phyloP scores from a whole-genome alignment of 2,329 filamentous ascomycete species.

The Aspergillus ochraceus region DNA sequence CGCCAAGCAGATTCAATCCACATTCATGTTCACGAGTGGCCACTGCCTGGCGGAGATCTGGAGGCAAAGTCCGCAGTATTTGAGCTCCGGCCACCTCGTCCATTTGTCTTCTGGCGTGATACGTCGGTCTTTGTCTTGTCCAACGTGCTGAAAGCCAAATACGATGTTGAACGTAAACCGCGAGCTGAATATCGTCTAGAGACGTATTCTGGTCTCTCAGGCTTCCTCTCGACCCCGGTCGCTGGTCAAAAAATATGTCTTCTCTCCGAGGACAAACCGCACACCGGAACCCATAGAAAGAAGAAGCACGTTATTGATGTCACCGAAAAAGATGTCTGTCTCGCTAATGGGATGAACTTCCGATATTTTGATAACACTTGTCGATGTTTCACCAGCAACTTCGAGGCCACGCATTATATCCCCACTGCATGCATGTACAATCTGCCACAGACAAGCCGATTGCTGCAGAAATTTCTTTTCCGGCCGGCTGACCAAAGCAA shows the following conservation, averaged over 20 bases:
- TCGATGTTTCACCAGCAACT: slow-evolving; percentile 19
- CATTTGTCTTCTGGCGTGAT: slow-evolving; percentile 54
- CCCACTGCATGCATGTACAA: slow-evolving; percentile 40
- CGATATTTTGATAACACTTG: slow-evolving; percentile 26
- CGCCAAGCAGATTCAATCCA: slow-evolving; percentile 37
- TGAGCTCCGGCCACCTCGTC: slow-evolving; percentile 48
- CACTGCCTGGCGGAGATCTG: slow-evolving; percentile 41
- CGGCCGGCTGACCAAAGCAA: slow-evolving; percentile 26
- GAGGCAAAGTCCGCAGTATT: slow-evolving; percentile 52
- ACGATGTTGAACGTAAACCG: slow-evolving; percentile 5
- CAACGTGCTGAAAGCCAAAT: slow-evolving; percentile 35
- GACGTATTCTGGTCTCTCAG: slow-evolving; percentile 17
- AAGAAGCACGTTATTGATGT: slow-evolving; percentile 17
- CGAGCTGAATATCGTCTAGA: slow-evolving; percentile 10
- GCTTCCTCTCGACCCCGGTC: slow-evolving; percentile 4
- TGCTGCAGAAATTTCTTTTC: slow-evolving; percentile 44
- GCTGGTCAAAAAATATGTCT: slow-evolving; percentile 28
- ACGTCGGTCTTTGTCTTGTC: slow-evolving; percentile 44
- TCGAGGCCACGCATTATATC: slow-evolving; percentile 18
- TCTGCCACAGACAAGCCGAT: slow-evolving; percentile 22
- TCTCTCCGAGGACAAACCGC: slow-evolving; percentile 40
- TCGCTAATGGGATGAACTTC: slow-evolving; percentile 47
- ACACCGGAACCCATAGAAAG: slow-evolving; percentile 36
- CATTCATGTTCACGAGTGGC: slow-evolving; percentile 59
- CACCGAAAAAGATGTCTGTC: slow-evolving; percentile 40